phyloP scores from a whole-genome alignment of 2,329 filamentous ascomycete species.

The Phyllachora maydis region DNA sequence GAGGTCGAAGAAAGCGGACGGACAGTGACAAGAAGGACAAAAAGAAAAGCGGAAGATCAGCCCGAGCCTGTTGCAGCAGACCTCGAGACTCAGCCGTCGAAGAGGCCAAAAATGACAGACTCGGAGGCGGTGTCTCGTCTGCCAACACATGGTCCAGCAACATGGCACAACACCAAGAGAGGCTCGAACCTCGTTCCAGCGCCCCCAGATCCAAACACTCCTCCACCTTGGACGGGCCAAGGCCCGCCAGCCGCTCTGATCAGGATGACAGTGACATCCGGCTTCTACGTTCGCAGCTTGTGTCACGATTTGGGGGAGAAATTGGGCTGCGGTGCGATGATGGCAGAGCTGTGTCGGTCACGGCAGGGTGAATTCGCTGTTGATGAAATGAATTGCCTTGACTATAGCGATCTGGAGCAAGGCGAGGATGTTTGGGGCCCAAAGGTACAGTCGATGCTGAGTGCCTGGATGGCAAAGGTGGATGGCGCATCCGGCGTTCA shows the following conservation, averaged over 20 bases:
- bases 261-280: constrained; percentile 81
- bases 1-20: too few species aligned
- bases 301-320: constrained; percentile 80
- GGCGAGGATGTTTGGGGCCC: constrained; percentile 72
- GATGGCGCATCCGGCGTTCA: neutral
- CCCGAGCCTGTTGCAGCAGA: too few species aligned
- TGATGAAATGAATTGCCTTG: constrained; percentile 48
- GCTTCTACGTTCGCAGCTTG: constrained; percentile 90
- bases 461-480: constrained; percentile 8
- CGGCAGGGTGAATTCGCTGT: constrained; percentile 67
- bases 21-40: too few species aligned
- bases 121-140: too few species aligned
- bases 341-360: constrained; percentile 65
- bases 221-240: constrained; percentile 35
- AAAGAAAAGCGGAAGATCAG: too few species aligned
- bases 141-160: too few species aligned
- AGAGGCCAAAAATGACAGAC: too few species aligned
- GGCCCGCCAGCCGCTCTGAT: constrained; percentile 62
- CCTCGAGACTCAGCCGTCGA: too few species aligned
- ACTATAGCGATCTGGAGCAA: constrained; percentile 54
- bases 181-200: constrained; percentile 33
- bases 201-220: constrained; percentile 21
- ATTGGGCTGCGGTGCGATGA: constrained; percentile 62
- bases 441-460: constrained; percentile 39
- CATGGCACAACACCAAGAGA: too few species aligned